Percentiles rank a stretch among this genome's conserved stretches.
These are phyloP conservation scores for Moricandia arvensis DNA, from an alignment of 345 rosid genomes.

Conservation along the genomic window DNA sequence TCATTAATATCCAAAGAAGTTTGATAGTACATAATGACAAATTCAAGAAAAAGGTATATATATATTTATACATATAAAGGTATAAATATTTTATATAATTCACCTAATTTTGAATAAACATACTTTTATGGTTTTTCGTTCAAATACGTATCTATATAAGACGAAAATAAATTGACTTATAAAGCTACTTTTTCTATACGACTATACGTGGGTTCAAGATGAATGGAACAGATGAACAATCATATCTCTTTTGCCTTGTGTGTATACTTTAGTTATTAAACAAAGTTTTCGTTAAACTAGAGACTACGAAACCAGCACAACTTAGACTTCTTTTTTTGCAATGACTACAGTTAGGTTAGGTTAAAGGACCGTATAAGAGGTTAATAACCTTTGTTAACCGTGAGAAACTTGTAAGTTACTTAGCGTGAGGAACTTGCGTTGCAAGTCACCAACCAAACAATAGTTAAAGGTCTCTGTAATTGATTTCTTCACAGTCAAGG, in stretches of 20 bases:
- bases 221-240: slow-evolving; percentile 24
- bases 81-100: neutral
- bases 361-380: neutral
- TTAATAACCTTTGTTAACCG: slow-evolving; percentile 4
- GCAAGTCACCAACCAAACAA: slow-evolving; percentile 6
- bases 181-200: neutral
- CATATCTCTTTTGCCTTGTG: slow-evolving; percentile 18
- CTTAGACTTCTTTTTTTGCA: slow-evolving; percentile 2
- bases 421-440: slow-evolving; percentile 27
- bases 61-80: too few relatives aligned
- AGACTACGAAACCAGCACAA: slow-evolving; percentile 5
- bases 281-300: slow-evolving; percentile 23
- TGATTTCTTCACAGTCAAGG: neutral
- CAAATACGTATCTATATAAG: neutral
- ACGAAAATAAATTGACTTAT: neutral
- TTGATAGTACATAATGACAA: slow-evolving; percentile 4
- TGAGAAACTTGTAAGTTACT: slow-evolving; percentile 10
- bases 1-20: neutral
- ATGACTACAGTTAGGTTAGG: neutral
- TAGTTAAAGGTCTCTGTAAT: neutral
- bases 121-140: neutral
- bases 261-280: slow-evolving; percentile 17
- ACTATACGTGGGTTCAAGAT: neutral
- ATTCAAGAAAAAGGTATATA: neutral
- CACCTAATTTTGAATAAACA: neutral